Evolutionary conservation across 75 land plant genomes (phyloP).

Genomic region (Isoetes taiwanensis): DNA sequence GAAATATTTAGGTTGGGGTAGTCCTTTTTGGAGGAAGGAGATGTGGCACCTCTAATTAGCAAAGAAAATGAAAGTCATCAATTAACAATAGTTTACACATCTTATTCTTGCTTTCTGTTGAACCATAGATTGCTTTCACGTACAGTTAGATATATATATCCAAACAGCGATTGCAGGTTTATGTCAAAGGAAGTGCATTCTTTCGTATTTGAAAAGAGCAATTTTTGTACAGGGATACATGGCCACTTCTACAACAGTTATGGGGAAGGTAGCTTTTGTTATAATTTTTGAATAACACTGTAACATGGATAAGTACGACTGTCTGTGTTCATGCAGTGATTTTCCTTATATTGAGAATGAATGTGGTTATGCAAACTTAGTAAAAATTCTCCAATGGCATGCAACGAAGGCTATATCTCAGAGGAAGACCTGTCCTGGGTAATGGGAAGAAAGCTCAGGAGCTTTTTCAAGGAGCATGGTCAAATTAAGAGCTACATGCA

Average conservation of each 20-base stretch:
- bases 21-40: no score
- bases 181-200: slow-evolving; percentile 75
- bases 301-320: background rate
- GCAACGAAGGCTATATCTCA: slow-evolving; percentile 21
- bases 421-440: slow-evolving; percentile 49
- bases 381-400: slow-evolving; percentile 26
- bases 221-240: slow-evolving; percentile 61
- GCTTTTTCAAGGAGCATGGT: slow-evolving; percentile 40
- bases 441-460: slow-evolving; percentile 45
- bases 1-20: no score
- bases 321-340: slow-evolving; percentile 41
- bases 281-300: background rate
- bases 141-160: background rate
- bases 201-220: slow-evolving; percentile 61
- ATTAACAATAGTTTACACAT: no score
- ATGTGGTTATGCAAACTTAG: slow-evolving; percentile 64
- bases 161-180: slow-evolving; percentile 33
- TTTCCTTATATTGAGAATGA: slow-evolving; percentile 73
- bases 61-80: no score
- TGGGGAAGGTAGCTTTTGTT: slow-evolving; percentile 62
- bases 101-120: no score
- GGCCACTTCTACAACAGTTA: slow-evolving; percentile 36
- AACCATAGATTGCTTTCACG: no score
- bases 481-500: no score
- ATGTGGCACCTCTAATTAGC: no score